Percentiles rank a stretch among this genome's conserved stretches.
These are phyloP conservation scores for Clonostachys solani DNA, from an alignment of 2,329 filamentous ascomycete genomes.

Conservation along the genomic window DNA sequence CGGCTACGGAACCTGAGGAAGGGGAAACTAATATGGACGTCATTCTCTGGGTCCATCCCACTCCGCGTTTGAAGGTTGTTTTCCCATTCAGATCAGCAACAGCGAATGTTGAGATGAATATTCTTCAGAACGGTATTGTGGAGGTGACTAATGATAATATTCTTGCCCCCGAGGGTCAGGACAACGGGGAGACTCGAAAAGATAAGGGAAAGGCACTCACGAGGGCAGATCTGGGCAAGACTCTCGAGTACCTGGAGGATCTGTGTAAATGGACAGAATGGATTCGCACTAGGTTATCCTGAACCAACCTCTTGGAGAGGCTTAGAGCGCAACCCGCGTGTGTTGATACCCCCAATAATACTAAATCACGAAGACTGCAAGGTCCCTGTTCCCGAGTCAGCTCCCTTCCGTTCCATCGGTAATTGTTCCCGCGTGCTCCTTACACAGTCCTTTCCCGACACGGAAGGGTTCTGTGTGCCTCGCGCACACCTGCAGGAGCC, in stretches of 20 bases:
- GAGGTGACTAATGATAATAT: conserved; percentile 55
- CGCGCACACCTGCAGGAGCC: no score
- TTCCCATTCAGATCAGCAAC: conserved; percentile 47
- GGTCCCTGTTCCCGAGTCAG: no score
- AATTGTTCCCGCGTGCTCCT: no score
- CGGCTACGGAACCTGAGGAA: not conserved
- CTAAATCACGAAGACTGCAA: no score
- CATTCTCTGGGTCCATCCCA: conserved; percentile 44
- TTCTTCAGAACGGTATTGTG: conserved; percentile 55
- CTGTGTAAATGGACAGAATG: conserved; percentile 50
- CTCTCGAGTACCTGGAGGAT: conserved; percentile 46
- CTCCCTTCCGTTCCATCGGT: no score
- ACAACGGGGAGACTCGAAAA: conserved; percentile 7
- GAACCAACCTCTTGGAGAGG: conserved; percentile 1
- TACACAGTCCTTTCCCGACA: no score
- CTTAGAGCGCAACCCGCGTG: no score
- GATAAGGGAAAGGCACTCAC: conserved; percentile 28
- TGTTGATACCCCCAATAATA: no score
- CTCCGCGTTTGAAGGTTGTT: conserved; percentile 44
- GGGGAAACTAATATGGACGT: conserved; percentile 39
- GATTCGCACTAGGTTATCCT: conserved; percentile 35
- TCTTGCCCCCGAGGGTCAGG: conserved; percentile 9
- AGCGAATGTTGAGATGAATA: conserved; percentile 51
- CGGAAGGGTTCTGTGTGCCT: no score
- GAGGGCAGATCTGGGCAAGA: conserved; percentile 35